Conservation (phyloP, 2,329 filamentous ascomycete genomes). For the Lasiodiplodia citricola region DNA sequence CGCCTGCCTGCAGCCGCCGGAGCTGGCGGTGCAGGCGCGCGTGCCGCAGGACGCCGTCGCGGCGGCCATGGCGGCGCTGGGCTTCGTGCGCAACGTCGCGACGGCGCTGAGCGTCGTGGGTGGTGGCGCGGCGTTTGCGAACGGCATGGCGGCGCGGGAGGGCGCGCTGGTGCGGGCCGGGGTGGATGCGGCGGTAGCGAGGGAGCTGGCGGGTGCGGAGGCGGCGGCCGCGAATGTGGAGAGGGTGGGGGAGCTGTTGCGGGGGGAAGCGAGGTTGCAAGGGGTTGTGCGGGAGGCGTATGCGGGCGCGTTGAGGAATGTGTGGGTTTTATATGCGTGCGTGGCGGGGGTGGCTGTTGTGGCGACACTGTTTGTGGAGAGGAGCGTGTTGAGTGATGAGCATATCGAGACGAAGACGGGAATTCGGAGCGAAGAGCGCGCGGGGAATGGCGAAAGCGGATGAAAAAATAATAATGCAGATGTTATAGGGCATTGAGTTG, state of each 20-base stretch:
- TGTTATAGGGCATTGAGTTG: too few relatives aligned
- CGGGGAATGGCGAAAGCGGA: too few relatives aligned
- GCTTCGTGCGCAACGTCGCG: conserved; percentile 53
- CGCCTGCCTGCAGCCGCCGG: conserved; percentile 59
- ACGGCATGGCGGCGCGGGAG: conserved; percentile 60
- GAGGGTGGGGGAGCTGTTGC: conserved; percentile 56
- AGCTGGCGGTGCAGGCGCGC: conserved; percentile 63
- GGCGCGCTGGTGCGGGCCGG: conserved; percentile 47
- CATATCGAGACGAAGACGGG: conserved; percentile 56
- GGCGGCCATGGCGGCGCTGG: conserved; percentile 58
- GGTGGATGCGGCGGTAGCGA: conserved; percentile 52
- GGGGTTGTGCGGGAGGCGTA: conserved; percentile 49
- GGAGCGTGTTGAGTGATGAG: conserved; percentile 46
- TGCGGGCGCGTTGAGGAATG: conserved; percentile 49
- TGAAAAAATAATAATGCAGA: too few relatives aligned
- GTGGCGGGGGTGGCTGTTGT: conserved; percentile 46
- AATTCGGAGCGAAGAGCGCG: conserved; percentile 30
- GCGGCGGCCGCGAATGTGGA: conserved; percentile 64
- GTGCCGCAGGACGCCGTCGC: conserved; percentile 56
- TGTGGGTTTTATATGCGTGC: conserved; percentile 55
- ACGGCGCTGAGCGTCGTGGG: conserved; percentile 56
- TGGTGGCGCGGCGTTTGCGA: conserved; percentile 58
- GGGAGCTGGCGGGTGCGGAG: conserved; percentile 59
- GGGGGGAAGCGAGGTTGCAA: conserved; percentile 46
- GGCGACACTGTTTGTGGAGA: conserved; percentile 46